These are phyloP conservation scores for Cladosporium halotolerans DNA, from an alignment of 2,329 filamentous ascomycete species.

Conservation along the genomic window DNA sequence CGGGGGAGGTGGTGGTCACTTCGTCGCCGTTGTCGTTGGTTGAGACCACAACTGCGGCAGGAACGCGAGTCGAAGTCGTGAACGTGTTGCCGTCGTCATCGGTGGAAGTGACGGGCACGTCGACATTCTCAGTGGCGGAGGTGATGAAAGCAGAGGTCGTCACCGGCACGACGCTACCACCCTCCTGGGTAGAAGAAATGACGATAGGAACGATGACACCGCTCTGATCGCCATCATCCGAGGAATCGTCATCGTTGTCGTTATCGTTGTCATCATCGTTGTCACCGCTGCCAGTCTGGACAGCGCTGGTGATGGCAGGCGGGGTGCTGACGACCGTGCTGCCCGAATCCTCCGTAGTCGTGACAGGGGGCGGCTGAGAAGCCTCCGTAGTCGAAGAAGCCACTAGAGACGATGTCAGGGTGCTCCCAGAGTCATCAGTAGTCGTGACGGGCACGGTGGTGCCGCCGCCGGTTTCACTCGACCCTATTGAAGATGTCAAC, in stretches of 20 bases:
- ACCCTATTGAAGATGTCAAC: slow-evolving; percentile 11
- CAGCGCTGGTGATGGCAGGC: slow-evolving; percentile 15
- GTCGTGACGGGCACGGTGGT: slow-evolving; percentile 23
- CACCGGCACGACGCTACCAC: slow-evolving; percentile 30
- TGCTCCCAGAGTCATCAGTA: slow-evolving; percentile 20
- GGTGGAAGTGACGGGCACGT: slow-evolving; percentile 26
- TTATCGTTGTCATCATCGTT: background rate
- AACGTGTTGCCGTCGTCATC: slow-evolving; percentile 30
- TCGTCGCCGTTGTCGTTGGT: slow-evolving; percentile 36
- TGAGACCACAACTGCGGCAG: slow-evolving; percentile 32
- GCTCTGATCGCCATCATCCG: slow-evolving; percentile 12
- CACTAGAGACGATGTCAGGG: slow-evolving; percentile 17
- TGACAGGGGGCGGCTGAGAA: slow-evolving; percentile 16
- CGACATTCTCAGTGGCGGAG: slow-evolving; percentile 27
- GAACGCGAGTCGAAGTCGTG: slow-evolving; percentile 32
- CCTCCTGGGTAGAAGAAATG: slow-evolving; percentile 33
- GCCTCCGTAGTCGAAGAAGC: slow-evolving; percentile 18
- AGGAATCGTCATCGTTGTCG: background rate
- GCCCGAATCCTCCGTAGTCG: slow-evolving; percentile 16
- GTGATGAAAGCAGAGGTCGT: slow-evolving; percentile 35
- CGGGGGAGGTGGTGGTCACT: slow-evolving; percentile 32
- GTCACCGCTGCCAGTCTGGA: slow-evolving; percentile 13
- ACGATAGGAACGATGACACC: slow-evolving; percentile 36
- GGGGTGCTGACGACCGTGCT: slow-evolving; percentile 16
- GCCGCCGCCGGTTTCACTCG: slow-evolving; percentile 2